Percentiles rank a stretch among this genome's conserved stretches.
phyloP scores from a whole-genome alignment of 176 grass and related monocot species.

The Oryza officinalis region DNA sequence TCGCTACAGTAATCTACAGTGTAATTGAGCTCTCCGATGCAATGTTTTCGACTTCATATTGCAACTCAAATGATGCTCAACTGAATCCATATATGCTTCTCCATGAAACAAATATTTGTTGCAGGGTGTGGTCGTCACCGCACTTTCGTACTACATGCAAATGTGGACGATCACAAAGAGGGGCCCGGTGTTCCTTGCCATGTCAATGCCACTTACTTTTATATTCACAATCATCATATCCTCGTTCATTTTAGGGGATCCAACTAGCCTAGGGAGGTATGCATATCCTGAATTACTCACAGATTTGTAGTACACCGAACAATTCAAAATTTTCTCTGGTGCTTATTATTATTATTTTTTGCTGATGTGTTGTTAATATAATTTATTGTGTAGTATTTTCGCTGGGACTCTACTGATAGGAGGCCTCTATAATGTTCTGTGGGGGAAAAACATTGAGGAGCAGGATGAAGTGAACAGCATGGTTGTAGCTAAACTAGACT shows the following conservation, averaged over 20 bases:
- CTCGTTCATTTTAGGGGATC: slow-evolving; percentile 57
- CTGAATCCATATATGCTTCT: background rate
- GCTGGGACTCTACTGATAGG: background rate
- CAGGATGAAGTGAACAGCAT: background rate
- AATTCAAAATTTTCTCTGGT: background rate
- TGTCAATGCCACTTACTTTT: slow-evolving; percentile 69
- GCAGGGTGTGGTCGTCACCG: slow-evolving; percentile 63
- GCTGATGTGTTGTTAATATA: background rate
- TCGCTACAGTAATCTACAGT: slow-evolving; percentile 52
- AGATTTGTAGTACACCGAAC: too few relatives aligned
- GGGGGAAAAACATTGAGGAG: background rate
- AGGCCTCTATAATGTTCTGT: background rate
- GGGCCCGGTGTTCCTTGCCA: slow-evolving; percentile 66
- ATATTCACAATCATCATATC: slow-evolving; percentile 68
- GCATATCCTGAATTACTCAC: background rate
- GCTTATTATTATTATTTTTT: background rate
- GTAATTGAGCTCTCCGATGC: background rate
- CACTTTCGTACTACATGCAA: slow-evolving; percentile 74
- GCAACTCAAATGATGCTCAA: background rate
- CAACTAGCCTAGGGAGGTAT: slow-evolving; percentile 66
- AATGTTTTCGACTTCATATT: background rate
- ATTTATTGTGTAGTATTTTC: background rate
- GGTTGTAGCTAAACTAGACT: background rate
- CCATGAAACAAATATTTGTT: background rate
- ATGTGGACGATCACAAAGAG: slow-evolving; percentile 75